Base-by-base conservation (phyloP, 192 early-diverging fungal species). In the Phycomyces nitens region DNA sequence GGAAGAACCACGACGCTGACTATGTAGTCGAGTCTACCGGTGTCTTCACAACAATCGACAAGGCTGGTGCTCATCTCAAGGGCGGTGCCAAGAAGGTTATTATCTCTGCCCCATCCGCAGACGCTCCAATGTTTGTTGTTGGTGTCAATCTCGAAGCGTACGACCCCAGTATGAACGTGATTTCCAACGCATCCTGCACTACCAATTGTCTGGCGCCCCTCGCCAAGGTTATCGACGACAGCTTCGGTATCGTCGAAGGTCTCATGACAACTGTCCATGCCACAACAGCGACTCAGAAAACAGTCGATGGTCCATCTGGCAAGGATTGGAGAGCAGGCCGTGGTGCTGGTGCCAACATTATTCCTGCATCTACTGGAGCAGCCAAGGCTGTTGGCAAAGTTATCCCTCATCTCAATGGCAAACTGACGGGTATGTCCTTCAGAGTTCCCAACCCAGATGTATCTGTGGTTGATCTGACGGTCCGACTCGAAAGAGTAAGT, bases 111-210 rank as follows among this genome's bases (percentile, higher is more conserved):
- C 96, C 96, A 57, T 94, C 94, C 39, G 79, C 78, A 50, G 94
- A 98, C 72, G 94, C 94, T 1, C 96, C 96, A 53, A 98, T 95
- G 94, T 98, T 94, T 75, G 96, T 98, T 47, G 83, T 82, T 69
- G 92, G 93, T 75, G 96, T 98, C 82, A 98, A 98, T 89, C 78
- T 90, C 66, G 90, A 94, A 52, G 82, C 85, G 66, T 98, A 98
- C 84, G 86, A 93, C 70, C 71, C 84, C 52, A 74, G 70, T 55
- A 83, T 90, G 77, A 84, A 86, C 18, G 88, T 98, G 62, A 84
- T 98, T 64, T 96, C 94, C 60, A 98, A 98, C 80, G 96, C 96
- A 53, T 98, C 96, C 20, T 98, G 96, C 89, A 98, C 96, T 60
- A 98, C 96, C 86, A 98, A 96, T 89, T 96, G 96, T 80, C 75